Evolutionary conservation across 192 early-diverging fungal genomes (phyloP).

Genomic region (Backusella luteola): DNA sequence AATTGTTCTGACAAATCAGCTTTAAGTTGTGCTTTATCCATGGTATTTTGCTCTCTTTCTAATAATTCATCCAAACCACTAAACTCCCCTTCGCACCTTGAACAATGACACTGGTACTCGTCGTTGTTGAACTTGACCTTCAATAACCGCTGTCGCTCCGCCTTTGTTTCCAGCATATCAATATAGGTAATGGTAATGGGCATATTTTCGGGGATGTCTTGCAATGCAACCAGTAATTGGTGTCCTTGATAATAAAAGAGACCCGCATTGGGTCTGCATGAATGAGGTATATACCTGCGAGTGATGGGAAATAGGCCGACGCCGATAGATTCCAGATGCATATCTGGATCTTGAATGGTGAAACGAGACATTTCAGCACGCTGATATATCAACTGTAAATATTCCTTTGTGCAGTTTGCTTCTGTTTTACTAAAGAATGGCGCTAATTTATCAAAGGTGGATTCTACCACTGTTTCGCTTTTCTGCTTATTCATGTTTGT

Average conservation of each 20-base stretch:
- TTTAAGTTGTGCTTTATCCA: neutral
- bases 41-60: neutral
- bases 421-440: neutral
- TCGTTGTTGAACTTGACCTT: conserved; percentile 11
- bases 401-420: neutral
- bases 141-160: conserved; percentile 8
- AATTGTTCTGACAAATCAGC: neutral
- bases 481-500: conserved; percentile 24
- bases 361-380: neutral
- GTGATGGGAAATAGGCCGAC: conserved; percentile 48
- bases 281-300: conserved; percentile 58
- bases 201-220: conserved; percentile 51
- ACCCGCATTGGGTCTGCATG: conserved; percentile 64
- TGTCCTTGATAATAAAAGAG: conserved; percentile 49
- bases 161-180: conserved; percentile 42
- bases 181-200: conserved; percentile 61
- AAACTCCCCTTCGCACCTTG: neutral
- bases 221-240: conserved; percentile 50
- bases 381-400: neutral
- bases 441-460: neutral
- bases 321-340: neutral
- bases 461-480: neutral
- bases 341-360: conserved; percentile 19
- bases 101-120: conserved; percentile 16
- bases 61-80: neutral